Conservation (phyloP, 805 yeast species). For the Kregervanrija delftensis region DNA sequence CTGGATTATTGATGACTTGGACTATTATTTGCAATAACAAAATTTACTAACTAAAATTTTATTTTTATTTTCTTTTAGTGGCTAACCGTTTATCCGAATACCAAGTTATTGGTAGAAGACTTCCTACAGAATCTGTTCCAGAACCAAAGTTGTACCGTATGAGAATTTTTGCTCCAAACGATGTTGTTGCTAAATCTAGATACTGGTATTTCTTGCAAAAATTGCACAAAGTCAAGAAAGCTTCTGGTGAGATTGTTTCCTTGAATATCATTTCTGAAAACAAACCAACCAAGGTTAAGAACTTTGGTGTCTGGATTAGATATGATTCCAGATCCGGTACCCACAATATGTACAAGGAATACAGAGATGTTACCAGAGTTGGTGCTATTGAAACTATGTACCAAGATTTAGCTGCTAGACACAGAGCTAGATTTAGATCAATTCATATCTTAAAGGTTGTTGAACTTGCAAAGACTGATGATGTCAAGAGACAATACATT, state of each 20-base stretch:
- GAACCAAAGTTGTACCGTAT: slow-evolving; percentile 99
- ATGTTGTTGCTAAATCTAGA: slow-evolving; percentile 99
- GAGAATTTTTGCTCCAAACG: slow-evolving; percentile 99
- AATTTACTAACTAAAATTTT: too few relatives aligned
- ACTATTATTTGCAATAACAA: too few relatives aligned
- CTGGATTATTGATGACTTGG: too few relatives aligned
- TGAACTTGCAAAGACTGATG: slow-evolving; percentile 95
- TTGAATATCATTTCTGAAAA: slow-evolving; percentile 87
- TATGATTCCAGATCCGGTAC: slow-evolving; percentile 99
- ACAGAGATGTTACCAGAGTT: slow-evolving; percentile 98
- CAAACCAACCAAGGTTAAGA: slow-evolving; percentile 98
- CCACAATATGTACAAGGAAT: slow-evolving; percentile 99
- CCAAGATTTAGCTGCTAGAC: slow-evolving; percentile 99
- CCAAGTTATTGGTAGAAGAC: slow-evolving; percentile 99
- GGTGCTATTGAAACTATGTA: slow-evolving; percentile 98
- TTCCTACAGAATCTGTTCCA: slow-evolving; percentile 98
- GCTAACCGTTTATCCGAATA: slow-evolving; percentile 92
- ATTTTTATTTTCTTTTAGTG: slow-evolving; percentile 37
- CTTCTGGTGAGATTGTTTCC: slow-evolving; percentile 98
- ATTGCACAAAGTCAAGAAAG: slow-evolving; percentile 99
- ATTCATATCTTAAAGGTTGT: slow-evolving; percentile 99
- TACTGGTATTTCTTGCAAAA: slow-evolving; percentile 99
- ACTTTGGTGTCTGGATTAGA: slow-evolving; percentile 99
- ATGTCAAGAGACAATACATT: slow-evolving; percentile 98
- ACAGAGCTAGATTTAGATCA: slow-evolving; percentile 99